phyloP scores from a whole-genome alignment of 78 protist species.

The Creolimax fragrantissima region DNA sequence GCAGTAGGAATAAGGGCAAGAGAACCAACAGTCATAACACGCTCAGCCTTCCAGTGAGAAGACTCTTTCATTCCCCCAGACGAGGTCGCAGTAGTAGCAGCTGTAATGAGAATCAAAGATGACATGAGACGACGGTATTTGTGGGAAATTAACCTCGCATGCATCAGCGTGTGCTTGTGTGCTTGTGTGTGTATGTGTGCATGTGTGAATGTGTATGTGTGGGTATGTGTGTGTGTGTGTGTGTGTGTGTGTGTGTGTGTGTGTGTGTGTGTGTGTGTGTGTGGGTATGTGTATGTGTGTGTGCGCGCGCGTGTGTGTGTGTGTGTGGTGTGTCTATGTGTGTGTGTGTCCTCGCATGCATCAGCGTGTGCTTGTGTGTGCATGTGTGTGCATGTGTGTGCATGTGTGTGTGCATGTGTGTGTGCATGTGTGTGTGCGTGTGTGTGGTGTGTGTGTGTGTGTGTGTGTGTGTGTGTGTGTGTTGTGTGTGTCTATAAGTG shows the following conservation, averaged over 20 bases:
- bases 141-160: not conserved
- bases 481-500: not conserved
- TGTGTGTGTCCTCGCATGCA: not conserved
- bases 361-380: not conserved
- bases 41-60: slow-evolving; percentile 17
- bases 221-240: not conserved
- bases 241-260: not conserved
- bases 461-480: not conserved
- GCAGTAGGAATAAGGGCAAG: slow-evolving; percentile 22
- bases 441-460: not conserved
- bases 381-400: not conserved
- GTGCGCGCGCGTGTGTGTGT: not conserved
- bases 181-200: not conserved
- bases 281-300: not conserved
- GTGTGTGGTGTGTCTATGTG: not conserved
- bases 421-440: not conserved
- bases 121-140: not conserved
- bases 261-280: not conserved
- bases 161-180: not conserved
- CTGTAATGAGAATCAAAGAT: not conserved
- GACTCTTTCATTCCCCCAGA: not conserved
- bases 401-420: not conserved
- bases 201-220: not conserved
- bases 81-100: not conserved
- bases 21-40: not conserved